phyloP scores from a whole-genome alignment of 306 rosid species.

The Trichosanthes cucumerina region DNA sequence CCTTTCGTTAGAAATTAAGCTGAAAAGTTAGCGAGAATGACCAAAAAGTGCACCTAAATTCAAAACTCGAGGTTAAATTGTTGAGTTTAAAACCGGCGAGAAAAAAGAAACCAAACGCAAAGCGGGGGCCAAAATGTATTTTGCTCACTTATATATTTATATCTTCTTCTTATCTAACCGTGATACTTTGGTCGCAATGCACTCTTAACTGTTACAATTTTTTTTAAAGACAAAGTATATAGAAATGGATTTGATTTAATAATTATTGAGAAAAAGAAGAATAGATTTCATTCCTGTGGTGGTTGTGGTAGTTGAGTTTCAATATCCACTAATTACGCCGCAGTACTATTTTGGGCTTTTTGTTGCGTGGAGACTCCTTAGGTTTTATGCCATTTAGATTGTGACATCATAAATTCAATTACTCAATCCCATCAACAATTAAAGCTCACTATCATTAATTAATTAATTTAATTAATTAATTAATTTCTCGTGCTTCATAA shows the following conservation, averaged over 20 bases:
- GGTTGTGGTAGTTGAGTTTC: slow-evolving; percentile 9
- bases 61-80: no score
- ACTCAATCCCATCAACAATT: neutral
- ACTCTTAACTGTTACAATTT: neutral
- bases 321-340: slow-evolving; percentile 6
- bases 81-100: no score
- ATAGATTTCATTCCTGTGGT: neutral
- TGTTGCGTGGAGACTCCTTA: neutral
- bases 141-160: no score
- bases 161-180: no score
- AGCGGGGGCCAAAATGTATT: no score
- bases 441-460: neutral
- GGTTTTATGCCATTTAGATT: neutral
- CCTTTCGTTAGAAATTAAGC: no score
- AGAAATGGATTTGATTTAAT: neutral
- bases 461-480: neutral
- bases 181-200: no score
- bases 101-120: no score
- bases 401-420: neutral
- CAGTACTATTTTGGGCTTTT: neutral
- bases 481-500: neutral
- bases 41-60: no score
- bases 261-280: neutral
- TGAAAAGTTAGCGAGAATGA: no score
- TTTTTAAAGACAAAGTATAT: neutral